Evolutionary conservation across 495 filamentous ascomycete species (phyloP), one percentile per base, ranked within the genome.

Genomic region (Cenococcum geophilum): DNA sequence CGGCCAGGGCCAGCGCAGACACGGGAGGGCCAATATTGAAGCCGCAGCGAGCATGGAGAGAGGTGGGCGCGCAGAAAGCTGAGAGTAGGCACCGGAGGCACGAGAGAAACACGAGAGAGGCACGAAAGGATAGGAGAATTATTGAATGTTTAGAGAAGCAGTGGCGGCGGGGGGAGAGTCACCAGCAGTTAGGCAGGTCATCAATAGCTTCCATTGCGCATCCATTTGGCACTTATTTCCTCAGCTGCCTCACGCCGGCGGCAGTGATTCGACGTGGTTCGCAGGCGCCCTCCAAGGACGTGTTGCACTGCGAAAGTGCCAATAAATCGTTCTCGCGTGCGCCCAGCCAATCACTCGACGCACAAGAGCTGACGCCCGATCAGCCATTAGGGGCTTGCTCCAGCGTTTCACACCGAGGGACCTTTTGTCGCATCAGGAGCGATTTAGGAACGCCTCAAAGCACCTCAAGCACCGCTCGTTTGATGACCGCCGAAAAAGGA

Each of bases 361-460:
- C 5, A 5, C 55, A 16, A 9, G 9, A 32, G 60, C 60, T 63
- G 53, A 34, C 45, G 34, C 21, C 45, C 22, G 43, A 27, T 35
- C 34, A 36, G 22, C 54, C n/a, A 42, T 53, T 43, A 25, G 56
- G 40, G 56, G 37, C 56, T 10, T 49, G 56, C 47, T n/a, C 56
- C 32, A 62, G 55, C 58, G 60, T 63, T 63, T 63, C 60, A 63
- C 55, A 32, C 58, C 49, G 40, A 45, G 40, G 40, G 40, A 2
- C 12, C 4, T 16, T 45, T 18, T 18, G 40, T 45, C 40, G 40
- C 40, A 45, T 45, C 11, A 45, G 27, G 27, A 32, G 2, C 27
- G 27, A 6, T 32, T 32, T 32, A 32, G 27, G 27, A 32, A 3
- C 27, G 27, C 27, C 2, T 32, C 6, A 45, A 14, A 45, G 11